These are phyloP conservation scores for Blastocystis sp. DNA, from an alignment of 352 stramenopile species.

Conservation along the genomic window DNA sequence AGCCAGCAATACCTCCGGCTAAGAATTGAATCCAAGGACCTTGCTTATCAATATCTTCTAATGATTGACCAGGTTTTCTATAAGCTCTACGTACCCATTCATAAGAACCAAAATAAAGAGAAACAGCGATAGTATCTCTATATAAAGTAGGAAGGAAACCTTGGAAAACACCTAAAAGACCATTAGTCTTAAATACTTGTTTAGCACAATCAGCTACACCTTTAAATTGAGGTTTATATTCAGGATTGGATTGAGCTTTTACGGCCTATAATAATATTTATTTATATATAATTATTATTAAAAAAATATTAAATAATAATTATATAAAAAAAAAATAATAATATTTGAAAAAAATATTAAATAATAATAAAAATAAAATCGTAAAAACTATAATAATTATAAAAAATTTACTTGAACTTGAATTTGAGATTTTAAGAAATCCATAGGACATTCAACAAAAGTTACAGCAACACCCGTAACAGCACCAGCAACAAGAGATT, in stretches of 20 bases:
- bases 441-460: conserved; percentile 34
- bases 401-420: conserved; percentile 31
- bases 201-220: conserved; percentile 5
- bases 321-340: too few relatives aligned
- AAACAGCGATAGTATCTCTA: conserved; percentile 30
- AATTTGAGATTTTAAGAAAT: conserved; percentile 36
- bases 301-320: too few relatives aligned
- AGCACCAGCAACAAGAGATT: conserved; percentile 24
- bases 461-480: conserved; percentile 28
- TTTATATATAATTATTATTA: too few relatives aligned
- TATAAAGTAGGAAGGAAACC: conserved; percentile 30
- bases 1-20: conserved; percentile 27
- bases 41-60: conserved; percentile 34
- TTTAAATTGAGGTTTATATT: conserved; percentile 35
- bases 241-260: conserved; percentile 32
- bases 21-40: conserved; percentile 32
- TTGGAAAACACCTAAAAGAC: conserved; percentile 24
- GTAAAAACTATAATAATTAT: too few relatives aligned
- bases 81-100: conserved; percentile 14
- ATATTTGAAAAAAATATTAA: too few relatives aligned
- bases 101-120: conserved; percentile 33
- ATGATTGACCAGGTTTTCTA: conserved; percentile 19
- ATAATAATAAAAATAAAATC: too few relatives aligned
- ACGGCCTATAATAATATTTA: too few relatives aligned
- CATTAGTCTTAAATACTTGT: conserved; percentile 28